phyloP scores from a whole-genome alignment of 495 filamentous ascomycete species.

The Hypoxylon perforatum region DNA sequence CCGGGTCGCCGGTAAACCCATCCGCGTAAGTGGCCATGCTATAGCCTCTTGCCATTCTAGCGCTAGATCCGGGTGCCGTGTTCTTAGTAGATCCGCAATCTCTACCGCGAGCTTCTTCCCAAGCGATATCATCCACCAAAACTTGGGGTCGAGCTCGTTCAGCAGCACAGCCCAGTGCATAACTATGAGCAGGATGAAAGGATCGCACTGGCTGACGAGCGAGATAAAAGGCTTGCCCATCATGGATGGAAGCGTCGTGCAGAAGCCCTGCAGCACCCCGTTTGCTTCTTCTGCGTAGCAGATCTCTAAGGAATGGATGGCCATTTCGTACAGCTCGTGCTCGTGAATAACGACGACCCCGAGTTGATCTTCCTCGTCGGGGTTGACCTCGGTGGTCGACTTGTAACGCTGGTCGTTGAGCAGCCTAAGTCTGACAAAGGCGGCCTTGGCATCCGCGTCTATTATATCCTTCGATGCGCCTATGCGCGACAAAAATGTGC shows the following conservation, averaged over 20 bases:
- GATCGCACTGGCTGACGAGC: conserved; percentile 42
- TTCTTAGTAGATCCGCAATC: conserved; percentile 34
- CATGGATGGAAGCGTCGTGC: conserved; percentile 35
- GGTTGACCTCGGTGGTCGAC: conserved; percentile 7
- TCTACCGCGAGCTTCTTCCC: conserved; percentile 27
- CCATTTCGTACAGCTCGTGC: conserved; percentile 34
- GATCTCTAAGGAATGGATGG: conserved; percentile 30
- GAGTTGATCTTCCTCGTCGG: conserved; percentile 1
- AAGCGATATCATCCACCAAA: conserved; percentile 30
- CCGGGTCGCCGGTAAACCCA: conserved; percentile 9
- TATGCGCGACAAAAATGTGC: conserved; percentile 31
- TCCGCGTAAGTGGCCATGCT: conserved; percentile 8
- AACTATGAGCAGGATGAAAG: conserved; percentile 48
- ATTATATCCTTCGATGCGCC: conserved; percentile 35
- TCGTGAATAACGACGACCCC: conserved; percentile 11
- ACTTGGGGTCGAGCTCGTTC: conserved; percentile 15
- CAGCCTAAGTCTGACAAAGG: conserved; percentile 34
- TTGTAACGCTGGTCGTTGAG: conserved; percentile 37
- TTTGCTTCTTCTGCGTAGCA: conserved; percentile 45
- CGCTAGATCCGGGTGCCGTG: conserved; percentile 7
- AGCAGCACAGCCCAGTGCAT: conserved; percentile 48
- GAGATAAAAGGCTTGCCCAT: conserved; percentile 43
- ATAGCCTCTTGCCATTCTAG: conserved; percentile 30
- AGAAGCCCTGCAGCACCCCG: conserved; percentile 40
- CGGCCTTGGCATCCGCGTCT: conserved; percentile 26